phyloP scores from a whole-genome alignment of 1,139 yeast genomes.

The Debaryomycetaceae sp. region DNA sequence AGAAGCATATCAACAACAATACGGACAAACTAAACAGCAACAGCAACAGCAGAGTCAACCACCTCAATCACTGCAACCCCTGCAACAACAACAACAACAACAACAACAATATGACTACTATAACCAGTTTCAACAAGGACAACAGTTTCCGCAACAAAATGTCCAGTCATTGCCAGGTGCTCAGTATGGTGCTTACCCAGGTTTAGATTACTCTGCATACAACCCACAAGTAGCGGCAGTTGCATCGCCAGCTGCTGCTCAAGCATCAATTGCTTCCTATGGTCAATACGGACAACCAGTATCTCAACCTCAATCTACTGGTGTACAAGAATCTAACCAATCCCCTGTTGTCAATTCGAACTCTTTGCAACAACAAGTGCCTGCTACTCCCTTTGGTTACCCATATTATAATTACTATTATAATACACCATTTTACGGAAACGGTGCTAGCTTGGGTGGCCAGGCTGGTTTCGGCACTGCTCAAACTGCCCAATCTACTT shows the following conservation, averaged over 20 bases:
- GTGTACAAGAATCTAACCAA: constrained; percentile 21
- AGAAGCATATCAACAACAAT: constrained; percentile 16
- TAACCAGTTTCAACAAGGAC: constrained; percentile 35
- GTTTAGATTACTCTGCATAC: constrained; percentile 41
- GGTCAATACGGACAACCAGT: constrained; percentile 24
- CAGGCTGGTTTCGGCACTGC: constrained; percentile 14
- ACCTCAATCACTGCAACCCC: constrained; percentile 19
- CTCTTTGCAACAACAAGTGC: constrained; percentile 18
- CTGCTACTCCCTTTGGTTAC: constrained; percentile 38
- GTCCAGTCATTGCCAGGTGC: constrained; percentile 36
- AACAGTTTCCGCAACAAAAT: constrained; percentile 42
- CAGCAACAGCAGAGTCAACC: constrained; percentile 12
- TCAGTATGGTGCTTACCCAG: constrained; percentile 46
- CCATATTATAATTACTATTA: constrained; percentile 46
- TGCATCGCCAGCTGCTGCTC: constrained; percentile 36
- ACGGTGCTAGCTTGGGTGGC: constrained; percentile 27
- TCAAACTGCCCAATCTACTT: constrained; percentile 19
- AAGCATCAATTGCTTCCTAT: constrained; percentile 25
- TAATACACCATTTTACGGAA: constrained; percentile 41
- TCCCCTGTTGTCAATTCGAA: constrained; percentile 30
- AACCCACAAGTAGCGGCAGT: constrained; percentile 31
- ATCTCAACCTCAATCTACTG: constrained; percentile 17
- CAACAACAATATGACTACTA: constrained; percentile 32
- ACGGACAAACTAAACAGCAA: constrained; percentile 4
- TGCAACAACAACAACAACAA: constrained; percentile 18